Evolutionary conservation across 192 early-diverging fungal species (phyloP).

Genomic region (Coemansia sp.): DNA sequence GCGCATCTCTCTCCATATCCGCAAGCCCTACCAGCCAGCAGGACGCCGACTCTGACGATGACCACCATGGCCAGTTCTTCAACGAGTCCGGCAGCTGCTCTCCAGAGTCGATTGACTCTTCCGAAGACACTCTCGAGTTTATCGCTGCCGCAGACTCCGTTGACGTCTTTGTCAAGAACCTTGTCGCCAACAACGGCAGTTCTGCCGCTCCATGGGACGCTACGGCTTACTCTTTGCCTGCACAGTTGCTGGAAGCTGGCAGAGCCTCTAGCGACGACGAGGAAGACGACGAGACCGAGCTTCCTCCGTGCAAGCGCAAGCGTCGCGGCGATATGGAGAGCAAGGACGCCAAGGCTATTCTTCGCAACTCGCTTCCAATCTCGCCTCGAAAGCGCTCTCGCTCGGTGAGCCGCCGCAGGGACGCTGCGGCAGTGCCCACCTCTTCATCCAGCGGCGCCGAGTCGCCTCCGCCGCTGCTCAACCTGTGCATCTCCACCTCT

Average conservation of each 20-base stretch:
- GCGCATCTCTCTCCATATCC: background rate
- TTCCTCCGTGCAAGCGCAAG: conserved; percentile 52
- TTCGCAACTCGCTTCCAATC: conserved; percentile 25
- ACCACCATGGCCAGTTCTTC: conserved; percentile 27
- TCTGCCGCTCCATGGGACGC: conserved; percentile 17
- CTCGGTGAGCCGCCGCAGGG: conserved; percentile 17
- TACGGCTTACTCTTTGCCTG: background rate
- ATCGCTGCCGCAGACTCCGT: conserved; percentile 27
- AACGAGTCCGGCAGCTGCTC: conserved; percentile 28
- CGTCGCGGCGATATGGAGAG: conserved; percentile 32
- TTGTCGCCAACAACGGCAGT: conserved; percentile 23
- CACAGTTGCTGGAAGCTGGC: background rate
- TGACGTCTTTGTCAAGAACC: conserved; percentile 35
- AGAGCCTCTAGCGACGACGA: background rate
- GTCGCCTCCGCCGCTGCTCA: conserved; percentile 8
- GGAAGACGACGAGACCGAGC: conserved; percentile 18
- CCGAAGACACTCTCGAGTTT: conserved; percentile 33
- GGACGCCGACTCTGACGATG: conserved; percentile 12
- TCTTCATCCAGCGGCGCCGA: conserved; percentile 3
- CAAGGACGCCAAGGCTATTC: conserved; percentile 28
- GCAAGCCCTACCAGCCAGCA: background rate
- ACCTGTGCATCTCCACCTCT: conserved; percentile 2
- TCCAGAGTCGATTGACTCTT: conserved; percentile 25
- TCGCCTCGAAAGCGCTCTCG: conserved; percentile 53
- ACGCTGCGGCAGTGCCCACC: conserved; percentile 25